These are phyloP conservation scores for Irpex rosettiformis DNA, from an alignment of 1,284 basidiomycete genomes.

Conservation along the genomic window DNA sequence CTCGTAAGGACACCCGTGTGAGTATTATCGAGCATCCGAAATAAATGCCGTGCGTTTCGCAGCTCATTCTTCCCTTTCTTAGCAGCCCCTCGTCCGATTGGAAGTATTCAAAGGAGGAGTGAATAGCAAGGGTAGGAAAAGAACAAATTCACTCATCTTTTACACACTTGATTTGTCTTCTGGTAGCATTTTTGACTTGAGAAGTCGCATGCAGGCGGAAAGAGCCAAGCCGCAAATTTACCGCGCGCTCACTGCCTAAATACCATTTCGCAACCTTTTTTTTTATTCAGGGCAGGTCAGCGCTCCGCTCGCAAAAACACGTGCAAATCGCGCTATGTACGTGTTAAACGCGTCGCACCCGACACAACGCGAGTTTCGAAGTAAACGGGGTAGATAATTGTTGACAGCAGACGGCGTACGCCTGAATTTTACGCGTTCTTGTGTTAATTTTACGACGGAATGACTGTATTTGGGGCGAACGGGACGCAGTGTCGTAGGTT, in stretches of 20 bases:
- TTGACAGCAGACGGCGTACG: no score
- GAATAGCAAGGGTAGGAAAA: slow-evolving; percentile 17
- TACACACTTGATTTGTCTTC: background rate
- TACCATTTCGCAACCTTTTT: background rate
- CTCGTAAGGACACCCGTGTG: slow-evolving; percentile 18
- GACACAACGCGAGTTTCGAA: background rate
- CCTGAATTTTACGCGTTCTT: no score
- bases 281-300: slow-evolving; percentile 10
- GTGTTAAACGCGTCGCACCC: background rate
- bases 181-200: no score
- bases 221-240: no score
- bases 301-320: slow-evolving; percentile 1
- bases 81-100: slow-evolving; percentile 19
- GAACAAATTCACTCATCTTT: background rate
- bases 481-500: background rate
- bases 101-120: slow-evolving; percentile 15
- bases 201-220: no score
- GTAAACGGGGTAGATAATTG: background rate
- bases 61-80: slow-evolving; percentile 18
- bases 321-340: background rate
- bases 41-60: slow-evolving; percentile 14
- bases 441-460: background rate
- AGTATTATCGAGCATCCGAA: slow-evolving; percentile 15
- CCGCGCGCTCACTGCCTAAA: no score
- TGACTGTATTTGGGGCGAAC: background rate